phyloP scores from a whole-genome alignment of 2,329 filamentous ascomycete species.

The Pseudocercospora fijiensis region DNA sequence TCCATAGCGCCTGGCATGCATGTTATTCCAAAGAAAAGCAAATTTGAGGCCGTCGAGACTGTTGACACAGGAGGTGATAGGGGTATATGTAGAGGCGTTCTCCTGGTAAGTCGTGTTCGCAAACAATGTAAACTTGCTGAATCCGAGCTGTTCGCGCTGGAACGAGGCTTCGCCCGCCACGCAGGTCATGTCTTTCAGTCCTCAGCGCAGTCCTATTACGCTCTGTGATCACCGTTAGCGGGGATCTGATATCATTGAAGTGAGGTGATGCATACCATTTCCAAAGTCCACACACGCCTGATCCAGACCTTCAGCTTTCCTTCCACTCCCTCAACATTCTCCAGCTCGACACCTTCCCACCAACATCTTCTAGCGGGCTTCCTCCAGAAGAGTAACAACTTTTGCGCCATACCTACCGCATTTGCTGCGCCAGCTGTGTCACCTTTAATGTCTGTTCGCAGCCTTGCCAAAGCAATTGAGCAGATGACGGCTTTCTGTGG shows the following conservation, averaged over 20 bases:
- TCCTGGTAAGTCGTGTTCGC: not conserved
- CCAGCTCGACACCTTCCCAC: slow-evolving; percentile 97
- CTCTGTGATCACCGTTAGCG: slow-evolving; percentile 24
- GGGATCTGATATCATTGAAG: not conserved
- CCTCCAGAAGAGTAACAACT: slow-evolving; percentile 94
- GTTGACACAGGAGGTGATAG: not conserved
- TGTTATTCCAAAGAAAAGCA: not conserved
- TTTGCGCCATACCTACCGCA: slow-evolving; percentile 96
- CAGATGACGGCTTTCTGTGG: slow-evolving; percentile 98
- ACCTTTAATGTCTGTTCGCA: slow-evolving; percentile 73
- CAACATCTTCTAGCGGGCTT: slow-evolving; percentile 95
- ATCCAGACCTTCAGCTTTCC: slow-evolving; percentile 98
- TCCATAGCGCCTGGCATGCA: slow-evolving; percentile 7
- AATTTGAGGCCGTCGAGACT: slow-evolving; percentile 1
- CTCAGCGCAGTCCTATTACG: slow-evolving; percentile 35
- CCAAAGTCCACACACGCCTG: slow-evolving; percentile 92
- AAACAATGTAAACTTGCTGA: not conserved
- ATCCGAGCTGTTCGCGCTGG: not conserved
- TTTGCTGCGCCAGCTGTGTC: slow-evolving; percentile 71
- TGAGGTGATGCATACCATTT: slow-evolving; percentile 65
- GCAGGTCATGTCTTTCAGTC: not conserved
- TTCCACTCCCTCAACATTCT: slow-evolving; percentile 84
- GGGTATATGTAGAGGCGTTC: not conserved
- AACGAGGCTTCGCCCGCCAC: not conserved
- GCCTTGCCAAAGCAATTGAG: slow-evolving; percentile 85